A percentile compares a stretch with the other conserved stretches of the same genome.
phyloP scores from a whole-genome alignment of 768 basidiomycete species.

The Lactarius psammicola region DNA sequence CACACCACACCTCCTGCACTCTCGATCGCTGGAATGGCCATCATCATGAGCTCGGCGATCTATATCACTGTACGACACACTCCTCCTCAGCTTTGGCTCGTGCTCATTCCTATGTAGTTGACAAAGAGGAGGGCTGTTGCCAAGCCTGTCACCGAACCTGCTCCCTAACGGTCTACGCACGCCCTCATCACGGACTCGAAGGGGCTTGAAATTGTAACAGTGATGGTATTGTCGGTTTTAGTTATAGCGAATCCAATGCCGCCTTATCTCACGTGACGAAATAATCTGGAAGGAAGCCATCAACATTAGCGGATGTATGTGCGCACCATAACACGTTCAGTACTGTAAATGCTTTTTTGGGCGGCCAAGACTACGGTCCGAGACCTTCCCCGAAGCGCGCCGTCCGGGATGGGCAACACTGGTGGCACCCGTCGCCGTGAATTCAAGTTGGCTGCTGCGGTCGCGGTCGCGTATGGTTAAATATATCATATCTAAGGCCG shows the following conservation, averaged over 20 bases:
- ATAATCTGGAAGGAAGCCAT: too few relatives aligned
- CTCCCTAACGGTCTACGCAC: background rate
- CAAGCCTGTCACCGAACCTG: background rate
- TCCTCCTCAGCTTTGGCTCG: background rate
- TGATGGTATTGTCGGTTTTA: background rate
- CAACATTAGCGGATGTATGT: too few relatives aligned
- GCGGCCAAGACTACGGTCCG: too few relatives aligned
- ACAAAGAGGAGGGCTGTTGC: background rate
- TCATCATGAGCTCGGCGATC: constrained; percentile 62
- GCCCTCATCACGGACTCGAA: background rate
- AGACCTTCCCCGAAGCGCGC: too few relatives aligned
- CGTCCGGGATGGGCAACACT: too few relatives aligned
- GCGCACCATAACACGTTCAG: too few relatives aligned
- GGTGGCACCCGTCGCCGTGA: too few relatives aligned
- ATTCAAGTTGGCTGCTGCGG: too few relatives aligned
- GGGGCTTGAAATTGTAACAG: background rate
- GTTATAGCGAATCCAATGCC: background rate
- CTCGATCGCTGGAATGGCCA: constrained; percentile 58
- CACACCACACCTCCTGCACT: constrained; percentile 54
- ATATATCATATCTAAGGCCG: too few relatives aligned
- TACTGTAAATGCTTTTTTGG: too few relatives aligned
- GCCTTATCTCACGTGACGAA: background rate
- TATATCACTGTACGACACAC: constrained; percentile 57
- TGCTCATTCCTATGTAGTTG: background rate
- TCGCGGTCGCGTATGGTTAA: too few relatives aligned